A percentile compares a stretch with the other conserved stretches of the same genome.
phyloP scores from a whole-genome alignment of 208 protist genomes.

The Leishmania tarentolae region DNA sequence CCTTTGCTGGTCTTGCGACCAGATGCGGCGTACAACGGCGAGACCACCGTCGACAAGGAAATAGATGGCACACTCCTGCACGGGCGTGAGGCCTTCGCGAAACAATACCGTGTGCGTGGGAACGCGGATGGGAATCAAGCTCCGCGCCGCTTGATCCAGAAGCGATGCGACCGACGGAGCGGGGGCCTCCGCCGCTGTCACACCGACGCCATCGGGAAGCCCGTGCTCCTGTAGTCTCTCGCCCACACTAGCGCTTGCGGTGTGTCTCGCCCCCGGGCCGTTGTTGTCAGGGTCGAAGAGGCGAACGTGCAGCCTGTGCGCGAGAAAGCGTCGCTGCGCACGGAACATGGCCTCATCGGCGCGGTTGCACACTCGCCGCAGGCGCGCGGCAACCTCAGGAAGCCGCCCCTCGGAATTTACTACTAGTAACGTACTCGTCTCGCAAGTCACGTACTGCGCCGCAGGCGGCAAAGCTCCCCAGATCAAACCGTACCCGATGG shows the following conservation, averaged over 20 bases:
- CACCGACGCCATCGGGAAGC: neutral
- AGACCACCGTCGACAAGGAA: conserved; percentile 65
- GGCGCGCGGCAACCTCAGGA: conserved; percentile 23
- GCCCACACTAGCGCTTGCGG: neutral
- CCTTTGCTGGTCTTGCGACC: conserved; percentile 29
- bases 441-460: conserved; percentile 56
- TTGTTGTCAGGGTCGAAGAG: conserved; percentile 13
- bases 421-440: conserved; percentile 51
- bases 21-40: conserved; percentile 50
- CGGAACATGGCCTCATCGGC: conserved; percentile 42
- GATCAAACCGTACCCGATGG: conserved; percentile 53
- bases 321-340: conserved; percentile 41
- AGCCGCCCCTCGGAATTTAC: conserved; percentile 17
- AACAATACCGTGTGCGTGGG: conserved; percentile 45
- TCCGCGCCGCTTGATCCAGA: conserved; percentile 28
- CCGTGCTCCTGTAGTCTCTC: neutral
- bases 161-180: neutral
- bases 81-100: conserved; percentile 47
- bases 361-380: conserved; percentile 32
- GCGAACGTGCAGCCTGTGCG: conserved; percentile 28
- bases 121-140: conserved; percentile 59
- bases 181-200: neutral
- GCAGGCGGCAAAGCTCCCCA: conserved; percentile 49
- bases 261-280: neutral
- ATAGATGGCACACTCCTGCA: conserved; percentile 57